Base-by-base conservation (phyloP, 176 grass and related monocot species). In the Hordeum marinum region DNA sequence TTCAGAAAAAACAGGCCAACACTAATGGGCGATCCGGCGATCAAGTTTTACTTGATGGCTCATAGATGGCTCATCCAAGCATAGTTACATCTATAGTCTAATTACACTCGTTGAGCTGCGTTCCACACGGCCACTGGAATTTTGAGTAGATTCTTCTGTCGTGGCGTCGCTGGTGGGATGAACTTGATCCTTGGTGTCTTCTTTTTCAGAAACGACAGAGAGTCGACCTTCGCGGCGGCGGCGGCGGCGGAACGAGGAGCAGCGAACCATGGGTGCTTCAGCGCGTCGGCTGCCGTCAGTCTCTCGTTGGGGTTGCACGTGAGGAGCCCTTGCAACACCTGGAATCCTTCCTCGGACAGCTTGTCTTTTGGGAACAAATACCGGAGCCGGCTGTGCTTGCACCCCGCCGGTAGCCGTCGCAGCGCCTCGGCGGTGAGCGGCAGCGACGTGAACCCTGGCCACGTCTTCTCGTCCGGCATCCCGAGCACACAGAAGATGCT, bases 331-430 rank as follows among this genome's bases (percentile, higher is more conserved):
- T 72, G 36, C 68, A 72, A 4, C 21, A 72, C 29, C 25, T 88
- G 42, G 68, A 84, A 88, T 3, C 86, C 86, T 2, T 72, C 23
- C 59, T 77, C 12, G 8, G 80, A 84, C 4, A 88, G 46, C 6
- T 73, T 57, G 25, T 39, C 63, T 54, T 57, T 18, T 8, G 80
- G 80, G 76, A 88, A 88, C 12, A 78, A 13, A 6, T 78, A 34
- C 11, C 58, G 58, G 12, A 87, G 45, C 15, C 27, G 34, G 72
- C 35, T 87, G 66, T 67, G 14, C 42, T 43, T 23, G n/a, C 17
- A 20, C 67, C 9, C 20, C 9, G 4, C 15, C 11, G 23, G 36
- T 7, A 25, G 7, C 39, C 14, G 17, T 34, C 0, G 5, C 79
- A 32, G 14, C 41, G 11, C 62, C 8, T 20, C 8, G 25, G 63